Conservation (phyloP, 768 basidiomycete species). For the Suillus alpinus region DNA sequence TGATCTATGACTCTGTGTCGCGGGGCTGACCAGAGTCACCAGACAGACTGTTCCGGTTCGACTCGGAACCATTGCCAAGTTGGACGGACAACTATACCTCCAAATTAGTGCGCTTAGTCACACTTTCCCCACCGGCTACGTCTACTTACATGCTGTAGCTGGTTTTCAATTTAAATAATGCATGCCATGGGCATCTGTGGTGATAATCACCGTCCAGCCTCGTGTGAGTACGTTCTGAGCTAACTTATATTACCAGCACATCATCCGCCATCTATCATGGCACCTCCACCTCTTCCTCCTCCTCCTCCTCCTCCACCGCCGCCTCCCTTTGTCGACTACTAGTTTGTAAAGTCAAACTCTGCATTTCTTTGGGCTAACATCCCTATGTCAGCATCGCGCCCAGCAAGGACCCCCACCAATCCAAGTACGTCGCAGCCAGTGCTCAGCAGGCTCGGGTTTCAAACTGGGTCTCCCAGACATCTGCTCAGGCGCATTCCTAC, state of each 20-base stretch:
- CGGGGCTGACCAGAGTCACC: no score
- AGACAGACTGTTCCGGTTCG: no score
- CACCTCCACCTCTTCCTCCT: conserved; percentile 46
- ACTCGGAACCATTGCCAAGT: no score
- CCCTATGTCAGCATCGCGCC: no score
- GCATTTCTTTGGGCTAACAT: no score
- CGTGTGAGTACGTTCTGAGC: conserved; percentile 21
- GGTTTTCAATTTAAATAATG: conserved; percentile 25
- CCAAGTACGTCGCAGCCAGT: no score
- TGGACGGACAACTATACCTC: no score
- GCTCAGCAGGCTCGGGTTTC: conserved; percentile 48
- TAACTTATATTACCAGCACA: conserved; percentile 12
- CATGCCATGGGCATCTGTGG: conserved; percentile 5
- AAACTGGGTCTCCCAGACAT: conserved; percentile 48
- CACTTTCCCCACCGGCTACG: conserved; percentile 10
- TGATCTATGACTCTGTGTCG: no score
- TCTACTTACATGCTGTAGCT: neutral
- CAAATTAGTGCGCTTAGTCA: conserved; percentile 25
- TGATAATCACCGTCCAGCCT: conserved; percentile 16
- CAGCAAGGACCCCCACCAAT: no score
- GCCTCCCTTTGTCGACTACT: no score
- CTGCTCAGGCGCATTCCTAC: conserved; percentile 24
- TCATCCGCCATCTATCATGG: conserved; percentile 35
- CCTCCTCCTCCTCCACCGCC: conserved; percentile 51
- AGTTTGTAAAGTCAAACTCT: no score